A percentile compares a stretch with the other conserved stretches of the same genome.
Evolutionary conservation across 2,329 filamentous ascomycete genomes (phyloP).

Genomic region (Macrophomina tecta): DNA sequence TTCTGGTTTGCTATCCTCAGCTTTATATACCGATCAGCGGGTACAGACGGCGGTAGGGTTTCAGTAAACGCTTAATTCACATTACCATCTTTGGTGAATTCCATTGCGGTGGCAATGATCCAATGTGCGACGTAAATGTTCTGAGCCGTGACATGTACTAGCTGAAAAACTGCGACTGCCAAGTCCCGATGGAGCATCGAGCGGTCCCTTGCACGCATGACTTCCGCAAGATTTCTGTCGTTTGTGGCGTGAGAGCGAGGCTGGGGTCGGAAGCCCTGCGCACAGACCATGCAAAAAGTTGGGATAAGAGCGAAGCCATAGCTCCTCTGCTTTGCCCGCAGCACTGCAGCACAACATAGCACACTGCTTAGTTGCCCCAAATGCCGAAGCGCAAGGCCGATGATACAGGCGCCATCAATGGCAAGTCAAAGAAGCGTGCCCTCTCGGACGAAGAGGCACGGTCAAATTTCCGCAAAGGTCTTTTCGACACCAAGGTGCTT

Average conservation of each 20-base stretch:
- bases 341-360: neutral
- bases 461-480: conserved; percentile 45
- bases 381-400: conserved; percentile 53
- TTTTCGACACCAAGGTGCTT: conserved; percentile 46
- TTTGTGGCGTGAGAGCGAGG: conserved; percentile 22
- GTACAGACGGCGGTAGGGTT: conserved; percentile 10
- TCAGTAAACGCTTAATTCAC: conserved; percentile 6
- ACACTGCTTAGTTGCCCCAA: neutral
- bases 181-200: conserved; percentile 6
- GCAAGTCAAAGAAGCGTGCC: conserved; percentile 50
- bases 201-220: conserved; percentile 10
- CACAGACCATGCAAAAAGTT: conserved; percentile 27
- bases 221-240: conserved; percentile 12
- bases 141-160: neutral
- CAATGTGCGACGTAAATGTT: too few relatives aligned
- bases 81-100: neutral
- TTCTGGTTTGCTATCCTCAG: conserved; percentile 7
- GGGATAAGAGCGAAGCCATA: conserved; percentile 23
- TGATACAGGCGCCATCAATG: conserved; percentile 38
- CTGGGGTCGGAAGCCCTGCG: conserved; percentile 4
- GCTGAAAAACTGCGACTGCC: neutral
- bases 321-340: conserved; percentile 1
- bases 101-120: neutral
- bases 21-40: conserved; percentile 18
- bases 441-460: conserved; percentile 49